Conservation (phyloP, 2,329 filamentous ascomycete genomes). For the Teratosphaeriaceae sp. region DNA sequence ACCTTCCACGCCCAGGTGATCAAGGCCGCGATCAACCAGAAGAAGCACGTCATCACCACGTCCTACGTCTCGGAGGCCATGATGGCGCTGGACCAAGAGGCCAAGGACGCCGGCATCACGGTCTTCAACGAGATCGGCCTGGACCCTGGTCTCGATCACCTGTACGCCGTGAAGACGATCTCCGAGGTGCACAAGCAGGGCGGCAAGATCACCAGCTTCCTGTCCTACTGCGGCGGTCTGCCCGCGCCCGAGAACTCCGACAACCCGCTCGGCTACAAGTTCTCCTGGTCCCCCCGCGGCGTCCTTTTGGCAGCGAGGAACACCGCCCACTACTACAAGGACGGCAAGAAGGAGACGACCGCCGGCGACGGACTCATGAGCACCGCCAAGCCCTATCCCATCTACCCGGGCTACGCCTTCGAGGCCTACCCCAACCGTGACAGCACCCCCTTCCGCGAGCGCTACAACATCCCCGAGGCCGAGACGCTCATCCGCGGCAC, state of each 20-base stretch:
- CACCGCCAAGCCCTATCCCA: conserved; percentile 80
- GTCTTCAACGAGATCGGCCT: conserved; percentile 95
- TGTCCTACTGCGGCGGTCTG: conserved; percentile 78
- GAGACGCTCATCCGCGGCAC: conserved; percentile 80
- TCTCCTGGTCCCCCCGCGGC: conserved; percentile 69
- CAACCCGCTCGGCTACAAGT: conserved; percentile 92
- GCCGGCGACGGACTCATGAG: conserved; percentile 58
- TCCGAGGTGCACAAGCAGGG: conserved; percentile 78
- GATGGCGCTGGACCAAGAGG: conserved; percentile 74
- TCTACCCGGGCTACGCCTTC: conserved; percentile 82
- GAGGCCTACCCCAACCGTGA: conserved; percentile 94
- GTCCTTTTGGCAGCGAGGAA: conserved; percentile 84
- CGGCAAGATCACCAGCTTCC: conserved; percentile 77
- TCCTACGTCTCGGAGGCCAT: conserved; percentile 90
- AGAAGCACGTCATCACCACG: conserved; percentile 96
- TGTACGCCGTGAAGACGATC: conserved; percentile 82
- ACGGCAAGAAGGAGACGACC: conserved; percentile 61
- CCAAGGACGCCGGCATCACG: conserved; percentile 87
- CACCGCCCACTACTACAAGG: conserved; percentile 73
- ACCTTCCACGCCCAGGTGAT: conserved; percentile 83
- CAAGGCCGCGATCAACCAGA: conserved; percentile 84
- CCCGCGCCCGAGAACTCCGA: conserved; percentile 62
- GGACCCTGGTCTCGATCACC: conserved; percentile 66
- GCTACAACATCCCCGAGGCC: conserved; percentile 87
- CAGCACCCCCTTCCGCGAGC: conserved; percentile 77